These are phyloP conservation scores for Penicillium flavigenum DNA, from an alignment of 495 filamentous ascomycete species.

Conservation along the genomic window DNA sequence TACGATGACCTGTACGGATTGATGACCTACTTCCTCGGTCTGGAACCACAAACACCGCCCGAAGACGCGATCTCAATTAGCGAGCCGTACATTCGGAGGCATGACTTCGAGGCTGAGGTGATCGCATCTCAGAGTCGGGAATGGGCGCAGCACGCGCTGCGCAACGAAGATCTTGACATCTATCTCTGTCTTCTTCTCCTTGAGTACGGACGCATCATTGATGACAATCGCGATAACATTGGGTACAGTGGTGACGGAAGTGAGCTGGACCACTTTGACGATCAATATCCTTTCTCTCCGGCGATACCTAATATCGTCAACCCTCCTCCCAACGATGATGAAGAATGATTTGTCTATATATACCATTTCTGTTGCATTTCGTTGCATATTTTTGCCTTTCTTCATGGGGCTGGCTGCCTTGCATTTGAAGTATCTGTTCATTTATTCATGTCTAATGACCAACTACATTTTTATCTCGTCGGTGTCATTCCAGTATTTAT, in stretches of 20 bases:
- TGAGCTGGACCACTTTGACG: constrained; percentile 27
- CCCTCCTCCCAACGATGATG: background rate
- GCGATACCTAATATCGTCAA: constrained; percentile 13
- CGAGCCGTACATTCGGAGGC: constrained; percentile 30
- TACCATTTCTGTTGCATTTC: constrained; percentile 4
- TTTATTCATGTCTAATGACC: background rate
- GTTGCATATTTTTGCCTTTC: background rate
- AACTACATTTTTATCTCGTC: background rate
- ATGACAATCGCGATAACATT: constrained; percentile 64
- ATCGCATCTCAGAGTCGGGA: constrained; percentile 62
- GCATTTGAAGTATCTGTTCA: background rate
- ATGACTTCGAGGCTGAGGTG: constrained; percentile 58
- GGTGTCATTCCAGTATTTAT: background rate
- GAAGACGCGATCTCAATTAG: background rate
- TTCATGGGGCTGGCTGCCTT: background rate
- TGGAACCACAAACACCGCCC: constrained; percentile 25
- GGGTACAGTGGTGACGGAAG: constrained; percentile 59
- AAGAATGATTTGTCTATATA: background rate
- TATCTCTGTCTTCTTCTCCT: constrained; percentile 67
- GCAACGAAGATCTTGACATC: constrained; percentile 70
- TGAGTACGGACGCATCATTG: constrained; percentile 66
- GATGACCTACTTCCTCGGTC: constrained; percentile 75
- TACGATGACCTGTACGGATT: constrained; percentile 74
- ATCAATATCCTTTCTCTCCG: constrained; percentile 16
- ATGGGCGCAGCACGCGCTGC: constrained; percentile 68